Conservation (phyloP, 352 stramenopile species). For the Phytophthora pini region DNA sequence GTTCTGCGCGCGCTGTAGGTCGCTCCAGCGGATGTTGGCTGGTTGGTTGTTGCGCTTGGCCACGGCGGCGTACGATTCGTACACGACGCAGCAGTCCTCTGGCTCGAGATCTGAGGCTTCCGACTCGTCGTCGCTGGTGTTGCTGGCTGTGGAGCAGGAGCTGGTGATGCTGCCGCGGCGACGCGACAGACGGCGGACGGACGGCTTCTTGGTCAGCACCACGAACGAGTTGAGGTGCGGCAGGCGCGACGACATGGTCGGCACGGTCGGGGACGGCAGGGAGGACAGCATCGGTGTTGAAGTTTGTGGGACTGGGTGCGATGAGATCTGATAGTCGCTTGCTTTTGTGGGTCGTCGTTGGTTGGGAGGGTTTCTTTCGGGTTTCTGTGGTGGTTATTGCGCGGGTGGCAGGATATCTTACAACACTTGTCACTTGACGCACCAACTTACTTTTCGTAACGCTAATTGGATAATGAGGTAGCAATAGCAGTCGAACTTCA, state of each 20-base stretch:
- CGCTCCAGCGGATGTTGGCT: conserved; percentile 66
- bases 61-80: conserved; percentile 81
- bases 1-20: conserved; percentile 56
- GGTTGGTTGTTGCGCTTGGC: conserved; percentile 51
- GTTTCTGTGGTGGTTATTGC: conserved; percentile 2
- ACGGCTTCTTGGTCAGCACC: conserved; percentile 44
- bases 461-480: conserved; percentile 12
- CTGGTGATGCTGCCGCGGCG: conserved; percentile 41
- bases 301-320: conserved; percentile 13
- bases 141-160: conserved; percentile 46
- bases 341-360: neutral
- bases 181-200: conserved; percentile 31
- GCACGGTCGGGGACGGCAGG: conserved; percentile 32
- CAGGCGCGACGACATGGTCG: conserved; percentile 10
- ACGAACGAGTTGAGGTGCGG: conserved; percentile 47
- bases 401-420: neutral
- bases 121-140: conserved; percentile 49
- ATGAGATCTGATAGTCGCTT: neutral
- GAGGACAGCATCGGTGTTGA: conserved; percentile 42
- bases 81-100: conserved; percentile 60
- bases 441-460: neutral
- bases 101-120: conserved; percentile 29
- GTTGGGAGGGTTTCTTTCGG: conserved; percentile 1
- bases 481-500: neutral
- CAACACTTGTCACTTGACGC: neutral